These are phyloP conservation scores for Meyerozyma carpophila DNA, from an alignment of 1,139 yeast species.

Conservation along the genomic window DNA sequence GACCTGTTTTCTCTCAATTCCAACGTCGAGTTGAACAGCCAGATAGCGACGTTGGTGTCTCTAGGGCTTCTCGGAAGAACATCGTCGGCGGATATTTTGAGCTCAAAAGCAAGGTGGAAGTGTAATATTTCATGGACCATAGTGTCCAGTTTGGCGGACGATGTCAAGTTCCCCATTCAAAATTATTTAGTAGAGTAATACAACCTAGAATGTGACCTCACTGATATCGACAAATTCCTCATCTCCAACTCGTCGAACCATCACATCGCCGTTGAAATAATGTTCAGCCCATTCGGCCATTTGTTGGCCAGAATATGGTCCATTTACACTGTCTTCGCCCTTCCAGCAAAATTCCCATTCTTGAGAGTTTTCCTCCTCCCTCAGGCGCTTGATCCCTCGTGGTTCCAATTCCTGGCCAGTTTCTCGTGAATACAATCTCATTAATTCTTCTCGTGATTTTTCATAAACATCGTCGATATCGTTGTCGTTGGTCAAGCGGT, in stretches of 20 bases:
- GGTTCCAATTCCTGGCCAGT: slow-evolving; percentile 36
- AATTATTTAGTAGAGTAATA: slow-evolving; percentile 37
- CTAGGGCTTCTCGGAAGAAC: slow-evolving; percentile 49
- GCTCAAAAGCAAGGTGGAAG: slow-evolving; percentile 60
- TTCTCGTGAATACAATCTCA: slow-evolving; percentile 44
- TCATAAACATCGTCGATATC: slow-evolving; percentile 48
- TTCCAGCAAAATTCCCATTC: slow-evolving; percentile 64
- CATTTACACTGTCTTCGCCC: slow-evolving; percentile 45
- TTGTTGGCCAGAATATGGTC: slow-evolving; percentile 53
- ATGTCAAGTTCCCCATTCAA: slow-evolving; percentile 49
- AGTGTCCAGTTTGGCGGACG: slow-evolving; percentile 45
- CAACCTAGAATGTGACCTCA: slow-evolving; percentile 17
- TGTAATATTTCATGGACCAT: slow-evolving; percentile 54
- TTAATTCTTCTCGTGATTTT: slow-evolving; percentile 51
- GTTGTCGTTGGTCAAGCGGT: slow-evolving; percentile 34
- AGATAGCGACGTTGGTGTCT: slow-evolving; percentile 55
- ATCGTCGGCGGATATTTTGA: slow-evolving; percentile 51
- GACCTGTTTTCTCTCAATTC: slow-evolving; percentile 29
- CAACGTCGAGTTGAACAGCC: slow-evolving; percentile 48
- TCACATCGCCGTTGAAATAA: slow-evolving; percentile 50
- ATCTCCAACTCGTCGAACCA: slow-evolving; percentile 34
- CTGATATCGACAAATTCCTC: slow-evolving; percentile 22
- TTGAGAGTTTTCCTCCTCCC: slow-evolving; percentile 10
- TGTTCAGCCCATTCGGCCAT: slow-evolving; percentile 56
- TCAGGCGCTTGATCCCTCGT: slow-evolving; percentile 19